Percentiles rank a stretch among this genome's conserved stretches.
phyloP scores from a whole-genome alignment of 768 basidiomycete genomes.

The Krasilnikovozyma curviuscula region DNA sequence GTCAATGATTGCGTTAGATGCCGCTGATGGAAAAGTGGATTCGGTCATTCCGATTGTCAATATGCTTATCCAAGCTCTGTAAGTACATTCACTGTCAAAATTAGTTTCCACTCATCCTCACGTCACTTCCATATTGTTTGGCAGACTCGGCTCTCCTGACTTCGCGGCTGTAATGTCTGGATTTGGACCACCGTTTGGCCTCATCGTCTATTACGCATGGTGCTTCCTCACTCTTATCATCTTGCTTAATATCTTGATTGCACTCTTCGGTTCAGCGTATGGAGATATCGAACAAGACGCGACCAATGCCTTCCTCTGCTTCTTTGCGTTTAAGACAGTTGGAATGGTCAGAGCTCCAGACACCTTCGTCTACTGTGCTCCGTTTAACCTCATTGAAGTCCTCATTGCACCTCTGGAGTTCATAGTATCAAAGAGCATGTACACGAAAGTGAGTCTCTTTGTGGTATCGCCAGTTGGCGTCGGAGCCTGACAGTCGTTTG shows the following conservation, averaged over 20 bases:
- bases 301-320: conserved; percentile 73
- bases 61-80: conserved; percentile 42
- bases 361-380: conserved; percentile 60
- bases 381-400: conserved; percentile 77
- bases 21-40: conserved; percentile 60
- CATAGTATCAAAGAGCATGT: conserved; percentile 34
- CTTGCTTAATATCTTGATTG: conserved; percentile 80
- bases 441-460: conserved; percentile 36
- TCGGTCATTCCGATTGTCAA: conserved; percentile 40
- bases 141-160: conserved; percentile 39
- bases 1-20: conserved; percentile 72
- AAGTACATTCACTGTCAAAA: background rate
- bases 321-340: conserved; percentile 72
- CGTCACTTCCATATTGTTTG: conserved; percentile 15
- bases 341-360: conserved; percentile 47
- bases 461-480: background rate
- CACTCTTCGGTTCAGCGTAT: conserved; percentile 56
- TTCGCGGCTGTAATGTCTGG: conserved; percentile 22
- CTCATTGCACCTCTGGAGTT: conserved; percentile 74
- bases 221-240: conserved; percentile 64
- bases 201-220: conserved; percentile 68
- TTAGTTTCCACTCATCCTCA: background rate
- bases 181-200: conserved; percentile 30
- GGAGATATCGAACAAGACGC: conserved; percentile 30
- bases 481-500: conserved; percentile 8